Base-by-base conservation (phyloP, 495 filamentous ascomycete genomes). In the Hamigera avellanea region DNA sequence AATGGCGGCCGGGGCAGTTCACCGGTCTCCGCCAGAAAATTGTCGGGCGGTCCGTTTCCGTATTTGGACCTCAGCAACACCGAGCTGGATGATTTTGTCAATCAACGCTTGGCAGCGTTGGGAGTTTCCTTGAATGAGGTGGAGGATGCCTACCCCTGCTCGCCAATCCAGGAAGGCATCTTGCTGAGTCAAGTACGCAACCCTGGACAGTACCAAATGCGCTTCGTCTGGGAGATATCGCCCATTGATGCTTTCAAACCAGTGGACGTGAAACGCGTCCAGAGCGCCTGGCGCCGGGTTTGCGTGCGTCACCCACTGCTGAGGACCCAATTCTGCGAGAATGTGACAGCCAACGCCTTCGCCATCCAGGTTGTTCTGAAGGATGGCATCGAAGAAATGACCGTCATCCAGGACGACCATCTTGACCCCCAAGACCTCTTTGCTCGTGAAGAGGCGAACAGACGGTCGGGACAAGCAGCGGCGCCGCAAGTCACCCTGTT, bases 111-210 rank as follows among this genome's bases (percentile, higher is more conserved):
- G n/a, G n/a, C n/a, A n/a, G n/a, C n/a, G n/a, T n/a, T n/a, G n/a
- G n/a, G n/a, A n/a, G n/a, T n/a, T n/a, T n/a, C n/a, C 15, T 30
- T 59, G 19, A 40, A 39, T 12, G 45, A 54, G 12, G 42, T 65
- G 18, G 63, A 79, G 44, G 62, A 69, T 37, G 53, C 56, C 17
- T 78, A 76, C 40, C 71, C 70, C 1, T 72, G 66, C 34, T 73
- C 73, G 6, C 63, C 67, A 14, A 67, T 72, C 19, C 76, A 80
- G 41, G 61, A 73, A 37, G 72, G 64, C 23, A 63, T 80, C 12
- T 45, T 79, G 18, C 64, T 72, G 33, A 72, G 67, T 40, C 64
- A 19, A 14, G 47, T 56, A 21, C 65, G 54, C 32, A 42, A 57
- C 14, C 33, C 45, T 6, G 41, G 42, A 6, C 32, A 50, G 34